Evolutionary conservation across 768 basidiomycete genomes (phyloP).

Genomic region (Auricularia sp.): DNA sequence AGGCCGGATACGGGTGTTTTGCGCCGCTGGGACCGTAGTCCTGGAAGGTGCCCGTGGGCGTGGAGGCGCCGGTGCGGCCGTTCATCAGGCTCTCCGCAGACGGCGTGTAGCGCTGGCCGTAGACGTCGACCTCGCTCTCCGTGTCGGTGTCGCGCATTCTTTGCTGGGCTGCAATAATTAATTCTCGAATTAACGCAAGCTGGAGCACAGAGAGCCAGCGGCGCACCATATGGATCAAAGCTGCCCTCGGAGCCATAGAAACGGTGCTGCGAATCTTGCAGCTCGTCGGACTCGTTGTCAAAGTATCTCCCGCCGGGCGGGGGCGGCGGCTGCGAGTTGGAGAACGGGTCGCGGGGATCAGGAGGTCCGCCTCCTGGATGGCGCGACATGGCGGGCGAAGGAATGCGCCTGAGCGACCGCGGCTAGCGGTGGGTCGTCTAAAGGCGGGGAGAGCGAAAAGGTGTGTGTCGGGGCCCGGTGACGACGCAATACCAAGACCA

Average conservation of each 20-base stretch:
- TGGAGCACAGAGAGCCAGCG: neutral
- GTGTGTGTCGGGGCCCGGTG: neutral
- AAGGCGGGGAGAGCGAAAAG: constrained; percentile 1
- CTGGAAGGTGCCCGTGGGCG: constrained; percentile 59
- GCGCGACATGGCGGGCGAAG: neutral
- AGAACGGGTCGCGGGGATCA: constrained; percentile 4
- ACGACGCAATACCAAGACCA: neutral
- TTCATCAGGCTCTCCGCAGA: constrained; percentile 66
- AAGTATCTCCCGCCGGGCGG: constrained; percentile 34
- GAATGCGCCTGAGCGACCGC: neutral
- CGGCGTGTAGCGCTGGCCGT: constrained; percentile 57
- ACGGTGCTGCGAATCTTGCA: constrained; percentile 27
- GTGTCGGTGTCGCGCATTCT: constrained; percentile 40
- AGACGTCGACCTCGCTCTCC: constrained; percentile 71
- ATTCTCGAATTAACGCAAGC: neutral
- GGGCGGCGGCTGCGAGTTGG: constrained; percentile 6
- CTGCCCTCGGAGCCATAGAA: constrained; percentile 57
- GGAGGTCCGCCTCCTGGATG: neutral
- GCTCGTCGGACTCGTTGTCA: constrained; percentile 68
- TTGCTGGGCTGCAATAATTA: constrained; percentile 43
- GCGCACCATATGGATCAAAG: constrained; percentile 55
- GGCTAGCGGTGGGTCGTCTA: neutral
- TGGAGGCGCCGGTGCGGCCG: constrained; percentile 11
- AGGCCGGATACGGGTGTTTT: constrained; percentile 87
- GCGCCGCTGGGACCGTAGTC: constrained; percentile 51